Evolutionary conservation across 805 yeast genomes (phyloP), one percentile per base, ranked within the genome.

Genomic region (Ogataea trehalophila): DNA sequence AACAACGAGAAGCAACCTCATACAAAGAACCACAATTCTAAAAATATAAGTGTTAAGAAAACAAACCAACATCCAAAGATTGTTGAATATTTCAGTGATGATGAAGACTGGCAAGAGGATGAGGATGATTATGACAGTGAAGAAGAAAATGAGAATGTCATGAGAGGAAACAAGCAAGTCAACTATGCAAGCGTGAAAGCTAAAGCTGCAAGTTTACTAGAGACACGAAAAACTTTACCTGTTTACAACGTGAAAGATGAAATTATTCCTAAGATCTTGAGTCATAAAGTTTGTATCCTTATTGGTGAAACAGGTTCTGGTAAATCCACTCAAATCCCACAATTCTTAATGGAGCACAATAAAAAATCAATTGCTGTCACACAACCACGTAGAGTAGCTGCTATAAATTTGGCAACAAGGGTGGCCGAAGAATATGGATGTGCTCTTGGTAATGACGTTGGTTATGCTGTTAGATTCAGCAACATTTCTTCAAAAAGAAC

Each of bases 261-360:
- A 45, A 76, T 92, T 16, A 61, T 86, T 50, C 68, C 74, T 9
- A 77, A 80, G 51, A 60, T 92, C 2, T 48, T 67, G 3, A 50
- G 68, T 11, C 77, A 83, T 57, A 82, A 77, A 52, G 95, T 90
- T 5, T 81, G 91, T 0, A 80, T 92, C 1, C 73, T 92, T 17
- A 86, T 94, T 61, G 98, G 98, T 67, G 98, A 92, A 62, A 92
- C 99, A 0, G 99, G 99, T 67, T 88, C 96, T 7, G 98, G 98
- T 72, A 92, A 92, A 63, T 91, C 98, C 4, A 92, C 99, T 0
- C 99, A 92, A 69, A 83, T 92, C 41, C 98, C 99, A 0, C 98
- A 92, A 62, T 84, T 92, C 54, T 62, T 92, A n/a, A 77, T 87
- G 67, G 76, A 79, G 0, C 67, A 69, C 42, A 61, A 66, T 35